Conservation (phyloP, 2,329 filamentous ascomycete genomes). For the Fusarium acutatum region DNA sequence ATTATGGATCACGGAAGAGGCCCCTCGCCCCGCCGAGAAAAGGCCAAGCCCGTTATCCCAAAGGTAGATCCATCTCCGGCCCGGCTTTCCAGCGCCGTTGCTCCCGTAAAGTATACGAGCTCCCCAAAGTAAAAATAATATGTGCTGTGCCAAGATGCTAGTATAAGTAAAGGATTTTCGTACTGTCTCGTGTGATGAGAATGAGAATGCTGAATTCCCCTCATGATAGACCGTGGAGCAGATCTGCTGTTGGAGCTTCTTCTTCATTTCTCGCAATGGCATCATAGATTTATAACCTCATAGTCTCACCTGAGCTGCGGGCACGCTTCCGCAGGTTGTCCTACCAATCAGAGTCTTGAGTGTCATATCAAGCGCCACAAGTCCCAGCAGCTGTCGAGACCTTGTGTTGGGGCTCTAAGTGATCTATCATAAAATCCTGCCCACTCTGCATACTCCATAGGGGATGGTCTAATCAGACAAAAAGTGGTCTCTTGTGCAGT, state of each 20-base stretch:
- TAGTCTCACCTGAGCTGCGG: slow-evolving; percentile 28
- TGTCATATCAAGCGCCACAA: slow-evolving; percentile 30
- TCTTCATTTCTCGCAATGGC: slow-evolving; percentile 16
- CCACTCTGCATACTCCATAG: not conserved
- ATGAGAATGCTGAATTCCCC: not conserved
- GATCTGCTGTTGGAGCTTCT: slow-evolving; percentile 9
- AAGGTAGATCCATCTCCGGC: not conserved
- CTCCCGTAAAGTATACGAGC: not conserved
- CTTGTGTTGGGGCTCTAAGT: slow-evolving; percentile 17
- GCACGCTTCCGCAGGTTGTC: not conserved
- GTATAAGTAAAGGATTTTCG: not conserved
- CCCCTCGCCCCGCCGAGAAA: not conserved
- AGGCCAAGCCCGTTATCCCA: not conserved
- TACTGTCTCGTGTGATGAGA: slow-evolving; percentile 3
- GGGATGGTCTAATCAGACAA: slow-evolving; percentile 39
- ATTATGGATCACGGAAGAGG: not conserved
- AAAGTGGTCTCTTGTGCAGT: slow-evolving; percentile 18
- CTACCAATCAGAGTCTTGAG: slow-evolving; percentile 7
- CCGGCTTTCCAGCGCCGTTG: not conserved
- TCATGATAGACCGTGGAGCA: not conserved
- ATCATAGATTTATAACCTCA: slow-evolving; percentile 30
- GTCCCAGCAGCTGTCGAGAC: slow-evolving; percentile 9
- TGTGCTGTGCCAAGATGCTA: slow-evolving; percentile 3
- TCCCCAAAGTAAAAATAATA: not conserved
- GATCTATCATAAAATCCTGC: slow-evolving; percentile 32